A percentile compares a stretch with the other conserved stretches of the same genome.
These are phyloP conservation scores for Fraxinus dipetala DNA, from an alignment of 305 asterid species.

Conservation along the genomic window DNA sequence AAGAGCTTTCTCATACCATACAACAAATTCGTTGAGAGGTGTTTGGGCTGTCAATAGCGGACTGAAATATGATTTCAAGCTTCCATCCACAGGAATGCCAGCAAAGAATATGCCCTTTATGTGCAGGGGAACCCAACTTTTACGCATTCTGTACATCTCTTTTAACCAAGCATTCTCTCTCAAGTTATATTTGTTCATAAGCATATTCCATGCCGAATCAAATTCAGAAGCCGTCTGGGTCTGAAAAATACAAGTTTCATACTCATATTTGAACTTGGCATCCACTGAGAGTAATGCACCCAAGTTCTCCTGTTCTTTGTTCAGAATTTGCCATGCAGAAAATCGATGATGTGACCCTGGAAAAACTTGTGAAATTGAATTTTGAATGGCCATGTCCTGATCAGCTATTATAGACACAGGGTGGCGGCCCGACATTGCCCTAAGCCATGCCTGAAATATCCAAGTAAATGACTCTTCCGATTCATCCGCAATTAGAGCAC, in stretches of 20 bases:
- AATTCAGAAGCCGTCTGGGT: slow-evolving; percentile 75
- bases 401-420: slow-evolving; percentile 87
- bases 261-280: slow-evolving; percentile 76
- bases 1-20: slow-evolving; percentile 70
- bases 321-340: slow-evolving; percentile 74
- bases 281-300: slow-evolving; percentile 63
- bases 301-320: slow-evolving; percentile 65
- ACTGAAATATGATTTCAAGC: slow-evolving; percentile 69
- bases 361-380: slow-evolving; percentile 68
- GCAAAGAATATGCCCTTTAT: slow-evolving; percentile 80
- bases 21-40: slow-evolving; percentile 58
- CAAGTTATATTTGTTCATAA: slow-evolving; percentile 63
- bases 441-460: slow-evolving; percentile 77
- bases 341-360: slow-evolving; percentile 81
- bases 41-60: slow-evolving; percentile 57
- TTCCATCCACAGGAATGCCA: slow-evolving; percentile 79
- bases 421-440: slow-evolving; percentile 73
- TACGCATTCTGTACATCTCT: slow-evolving; percentile 79
- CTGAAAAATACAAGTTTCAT: slow-evolving; percentile 71
- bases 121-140: slow-evolving; percentile 83
- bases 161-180: slow-evolving; percentile 69
- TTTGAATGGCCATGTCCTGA: slow-evolving; percentile 63
- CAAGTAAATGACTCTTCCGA: slow-evolving; percentile 89
- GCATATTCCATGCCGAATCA: slow-evolving; percentile 82
- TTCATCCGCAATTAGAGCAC: slow-evolving; percentile 86